Conservation (phyloP, 1,139 yeast genomes). For the Arxiozyma slooffiae region DNA sequence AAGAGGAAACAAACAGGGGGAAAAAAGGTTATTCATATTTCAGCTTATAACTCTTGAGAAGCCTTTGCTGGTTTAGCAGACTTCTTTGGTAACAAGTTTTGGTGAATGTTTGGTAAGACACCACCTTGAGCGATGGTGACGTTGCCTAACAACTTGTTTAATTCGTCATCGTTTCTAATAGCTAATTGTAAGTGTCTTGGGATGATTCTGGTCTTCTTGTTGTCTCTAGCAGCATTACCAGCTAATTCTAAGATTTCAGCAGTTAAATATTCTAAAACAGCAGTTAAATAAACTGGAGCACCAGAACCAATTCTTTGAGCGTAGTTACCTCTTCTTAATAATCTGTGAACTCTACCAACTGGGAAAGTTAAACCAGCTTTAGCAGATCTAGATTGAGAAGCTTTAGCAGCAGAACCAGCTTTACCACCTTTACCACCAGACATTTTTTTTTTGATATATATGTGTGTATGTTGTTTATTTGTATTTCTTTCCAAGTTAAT, state of each 20-base stretch:
- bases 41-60: slow-evolving; percentile 70
- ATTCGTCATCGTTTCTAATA: slow-evolving; percentile 96
- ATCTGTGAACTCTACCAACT: slow-evolving; percentile 98
- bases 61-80: slow-evolving; percentile 67
- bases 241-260: slow-evolving; percentile 97
- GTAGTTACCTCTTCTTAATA: slow-evolving; percentile 94
- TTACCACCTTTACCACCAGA: slow-evolving; percentile 99
- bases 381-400: slow-evolving; percentile 94
- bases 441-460: too few relatives aligned
- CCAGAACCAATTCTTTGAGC: slow-evolving; percentile 99
- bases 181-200: slow-evolving; percentile 98
- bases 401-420: slow-evolving; percentile 87
- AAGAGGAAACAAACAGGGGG: not conserved
- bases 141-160: slow-evolving; percentile 86
- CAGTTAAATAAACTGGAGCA: slow-evolving; percentile 92
- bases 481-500: not conserved
- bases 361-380: slow-evolving; percentile 99
- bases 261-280: slow-evolving; percentile 90
- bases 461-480: slow-evolving; percentile 14
- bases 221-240: slow-evolving; percentile 98
- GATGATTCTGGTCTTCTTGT: slow-evolving; percentile 95
- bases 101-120: slow-evolving; percentile 95
- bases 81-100: slow-evolving; percentile 92
- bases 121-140: slow-evolving; percentile 97
- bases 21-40: not conserved